Evolutionary conservation across 208 protist species (phyloP).

Genomic region (Phytomonas sp.): DNA sequence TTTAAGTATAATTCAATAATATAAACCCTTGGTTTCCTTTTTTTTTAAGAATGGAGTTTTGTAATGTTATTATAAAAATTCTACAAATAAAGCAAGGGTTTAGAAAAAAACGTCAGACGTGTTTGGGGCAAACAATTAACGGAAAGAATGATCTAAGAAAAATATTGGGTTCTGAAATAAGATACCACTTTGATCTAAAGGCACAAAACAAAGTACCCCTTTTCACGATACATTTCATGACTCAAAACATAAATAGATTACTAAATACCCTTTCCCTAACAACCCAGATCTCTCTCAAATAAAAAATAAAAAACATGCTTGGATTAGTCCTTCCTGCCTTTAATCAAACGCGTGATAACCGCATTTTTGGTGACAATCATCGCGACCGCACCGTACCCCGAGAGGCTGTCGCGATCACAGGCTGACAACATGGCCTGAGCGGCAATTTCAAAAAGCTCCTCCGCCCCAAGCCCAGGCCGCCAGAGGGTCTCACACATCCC

Average conservation of each 20-base stretch:
- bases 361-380: constrained; percentile 83
- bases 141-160: constrained; percentile 7
- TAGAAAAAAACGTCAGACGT: constrained; percentile 7
- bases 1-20: constrained; percentile 10
- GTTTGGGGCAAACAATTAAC: background rate
- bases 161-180: background rate
- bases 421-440: constrained; percentile 93
- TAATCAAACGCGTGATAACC: constrained; percentile 77
- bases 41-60: background rate
- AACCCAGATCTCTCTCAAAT: constrained; percentile 1
- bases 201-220: background rate
- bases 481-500: constrained; percentile 98
- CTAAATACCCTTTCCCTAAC: constrained; percentile 1
- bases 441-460: constrained; percentile 96
- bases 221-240: background rate
- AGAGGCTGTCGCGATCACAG: constrained; percentile 95
- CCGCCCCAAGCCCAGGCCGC: constrained; percentile 87
- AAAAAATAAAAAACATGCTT: constrained; percentile 1
- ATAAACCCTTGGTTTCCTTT: background rate
- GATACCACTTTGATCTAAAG: background rate
- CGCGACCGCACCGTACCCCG: constrained; percentile 95
- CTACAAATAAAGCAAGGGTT: constrained; percentile 14
- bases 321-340: constrained; percentile 81
- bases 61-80: background rate
- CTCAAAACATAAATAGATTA: background rate